Conservation (phyloP, 768 basidiomycete species). For the Psilocybe subaeruginosa region DNA sequence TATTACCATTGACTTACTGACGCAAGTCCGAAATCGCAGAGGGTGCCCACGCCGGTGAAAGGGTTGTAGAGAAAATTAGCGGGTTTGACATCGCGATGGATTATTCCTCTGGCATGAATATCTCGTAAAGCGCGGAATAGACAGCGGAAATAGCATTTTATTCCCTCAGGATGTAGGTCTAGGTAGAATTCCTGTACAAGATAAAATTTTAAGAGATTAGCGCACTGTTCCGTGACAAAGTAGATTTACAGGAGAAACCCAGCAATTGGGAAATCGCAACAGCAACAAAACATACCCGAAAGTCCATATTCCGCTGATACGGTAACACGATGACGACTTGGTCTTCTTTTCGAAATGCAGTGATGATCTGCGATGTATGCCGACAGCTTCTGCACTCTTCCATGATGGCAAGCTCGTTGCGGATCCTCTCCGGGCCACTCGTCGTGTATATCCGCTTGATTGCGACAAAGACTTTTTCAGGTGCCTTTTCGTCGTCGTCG, state of each 20-base stretch:
- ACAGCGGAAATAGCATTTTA: constrained; percentile 88
- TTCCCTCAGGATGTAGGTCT: constrained; percentile 68
- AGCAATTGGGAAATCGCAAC: too few relatives aligned
- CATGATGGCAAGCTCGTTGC: constrained; percentile 92
- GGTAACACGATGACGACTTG: constrained; percentile 96
- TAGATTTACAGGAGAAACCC: too few relatives aligned
- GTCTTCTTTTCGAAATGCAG: constrained; percentile 88
- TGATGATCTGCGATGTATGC: constrained; percentile 91
- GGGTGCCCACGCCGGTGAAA: constrained; percentile 75
- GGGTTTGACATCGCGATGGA: constrained; percentile 97
- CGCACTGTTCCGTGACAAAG: too few relatives aligned
- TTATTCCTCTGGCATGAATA: constrained; percentile 82
- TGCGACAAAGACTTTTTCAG: constrained; percentile 78
- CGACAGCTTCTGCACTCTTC: constrained; percentile 83
- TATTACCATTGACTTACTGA: constrained; percentile 58
- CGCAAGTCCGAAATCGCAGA: constrained; percentile 96
- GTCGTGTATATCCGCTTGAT: constrained; percentile 98
- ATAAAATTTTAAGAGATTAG: not conserved
- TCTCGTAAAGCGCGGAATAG: constrained; percentile 90
- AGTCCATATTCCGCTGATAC: constrained; percentile 90
- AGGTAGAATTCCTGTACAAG: constrained; percentile 73
- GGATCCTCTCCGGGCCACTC: constrained; percentile 88
- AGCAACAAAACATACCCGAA: constrained; percentile 63
- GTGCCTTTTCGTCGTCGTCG: constrained; percentile 16
- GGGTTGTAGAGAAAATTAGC: constrained; percentile 97